Percentiles rank a stretch among this genome's conserved stretches.
Conservation (phyloP, 768 basidiomycete species). For the Gymnopilus dilepis region DNA sequence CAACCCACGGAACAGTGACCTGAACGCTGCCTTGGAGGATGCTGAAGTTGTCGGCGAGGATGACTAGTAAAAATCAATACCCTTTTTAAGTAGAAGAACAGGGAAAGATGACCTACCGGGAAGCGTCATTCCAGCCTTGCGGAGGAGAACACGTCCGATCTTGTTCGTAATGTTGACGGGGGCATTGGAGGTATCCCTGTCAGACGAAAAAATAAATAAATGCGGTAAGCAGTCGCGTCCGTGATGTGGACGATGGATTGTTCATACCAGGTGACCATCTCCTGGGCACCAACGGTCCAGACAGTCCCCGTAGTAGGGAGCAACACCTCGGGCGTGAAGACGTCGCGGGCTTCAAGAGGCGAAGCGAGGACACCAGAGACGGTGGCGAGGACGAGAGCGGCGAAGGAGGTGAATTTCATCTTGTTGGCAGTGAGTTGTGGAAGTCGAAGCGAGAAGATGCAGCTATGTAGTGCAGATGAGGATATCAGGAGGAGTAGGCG, state of each 20-base stretch:
- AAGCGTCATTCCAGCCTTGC: conserved; percentile 37
- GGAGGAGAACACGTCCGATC: conserved; percentile 46
- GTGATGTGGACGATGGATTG: neutral
- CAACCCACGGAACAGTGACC: conserved; percentile 41
- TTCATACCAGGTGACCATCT: conserved; percentile 52
- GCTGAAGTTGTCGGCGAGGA: conserved; percentile 40
- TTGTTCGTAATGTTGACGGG: conserved; percentile 56
- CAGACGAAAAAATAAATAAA: neutral
- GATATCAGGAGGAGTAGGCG: neutral
- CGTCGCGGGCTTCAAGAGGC: conserved; percentile 43
- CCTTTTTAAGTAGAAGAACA: neutral
- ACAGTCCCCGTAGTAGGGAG: conserved; percentile 39
- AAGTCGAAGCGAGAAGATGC: neutral
- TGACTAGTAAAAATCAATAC: conserved; percentile 25
- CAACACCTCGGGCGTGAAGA: conserved; percentile 50
- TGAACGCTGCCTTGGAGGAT: conserved; percentile 39
- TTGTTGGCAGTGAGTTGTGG: conserved; percentile 20
- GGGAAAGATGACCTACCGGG: conserved; percentile 29
- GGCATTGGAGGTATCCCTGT: conserved; percentile 37
- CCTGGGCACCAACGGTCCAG: conserved; percentile 46
- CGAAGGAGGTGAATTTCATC: conserved; percentile 21
- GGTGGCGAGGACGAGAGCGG: conserved; percentile 20
- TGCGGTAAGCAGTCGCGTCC: no score
- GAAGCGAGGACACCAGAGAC: conserved; percentile 24
- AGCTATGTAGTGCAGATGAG: no score